Evolutionary conservation across 345 rosid species (phyloP).

Genomic region (Dipteronia sinensis): DNA sequence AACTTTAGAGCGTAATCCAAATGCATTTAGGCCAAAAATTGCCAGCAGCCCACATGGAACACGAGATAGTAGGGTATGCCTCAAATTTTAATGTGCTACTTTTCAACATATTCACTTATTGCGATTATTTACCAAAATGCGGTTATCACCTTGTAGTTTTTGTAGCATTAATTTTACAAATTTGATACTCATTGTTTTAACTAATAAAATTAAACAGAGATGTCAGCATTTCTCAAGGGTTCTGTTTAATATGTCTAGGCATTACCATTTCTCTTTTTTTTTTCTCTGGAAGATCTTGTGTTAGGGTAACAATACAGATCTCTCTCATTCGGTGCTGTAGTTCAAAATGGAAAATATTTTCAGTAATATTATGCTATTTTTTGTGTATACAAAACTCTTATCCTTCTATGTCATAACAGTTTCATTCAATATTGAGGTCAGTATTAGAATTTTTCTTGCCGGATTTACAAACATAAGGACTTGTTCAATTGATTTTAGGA

Average conservation of each 20-base stretch:
- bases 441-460: not conserved
- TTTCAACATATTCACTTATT: not conserved
- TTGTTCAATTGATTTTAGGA: constrained; percentile 49
- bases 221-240: not conserved
- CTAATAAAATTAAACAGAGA: not conserved
- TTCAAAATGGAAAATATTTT: not conserved
- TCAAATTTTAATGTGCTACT: not conserved
- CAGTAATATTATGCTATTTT: not conserved
- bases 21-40: constrained; percentile 98
- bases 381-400: not conserved
- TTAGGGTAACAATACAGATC: not conserved
- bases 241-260: not conserved
- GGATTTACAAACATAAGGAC: constrained; percentile 1
- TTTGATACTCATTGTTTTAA: not conserved
- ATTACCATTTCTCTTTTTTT: not conserved
- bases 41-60: constrained; percentile 93
- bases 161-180: not conserved
- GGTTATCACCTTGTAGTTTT: not conserved
- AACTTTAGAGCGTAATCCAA: constrained; percentile 94
- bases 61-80: constrained; percentile 69
- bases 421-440: not conserved
- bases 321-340: not conserved
- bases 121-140: not conserved
- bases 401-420: not conserved
- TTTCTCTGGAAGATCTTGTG: too few species aligned